Conservation (phyloP, 2,329 filamentous ascomycete genomes). For the Calcarisporium arbuscula region DNA sequence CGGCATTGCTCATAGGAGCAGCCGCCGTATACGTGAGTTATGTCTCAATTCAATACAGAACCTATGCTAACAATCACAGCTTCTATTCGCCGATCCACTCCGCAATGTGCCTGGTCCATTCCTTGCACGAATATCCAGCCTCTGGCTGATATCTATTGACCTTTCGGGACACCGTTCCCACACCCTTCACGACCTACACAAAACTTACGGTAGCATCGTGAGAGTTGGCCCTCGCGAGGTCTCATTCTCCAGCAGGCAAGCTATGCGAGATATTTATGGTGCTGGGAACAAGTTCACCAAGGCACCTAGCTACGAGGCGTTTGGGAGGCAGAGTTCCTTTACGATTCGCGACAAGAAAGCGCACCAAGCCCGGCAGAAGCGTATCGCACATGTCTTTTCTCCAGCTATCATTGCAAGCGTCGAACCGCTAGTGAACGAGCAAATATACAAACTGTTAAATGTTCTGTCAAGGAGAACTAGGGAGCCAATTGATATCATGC, state of each 20-base stretch:
- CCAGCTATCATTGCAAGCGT: neutral
- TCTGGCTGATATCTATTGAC: constrained; percentile 3
- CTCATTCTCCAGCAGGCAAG: constrained; percentile 1
- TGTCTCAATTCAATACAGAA: too few species aligned
- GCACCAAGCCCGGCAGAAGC: neutral
- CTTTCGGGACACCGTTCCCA: neutral
- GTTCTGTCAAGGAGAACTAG: constrained; percentile 1
- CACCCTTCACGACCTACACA: constrained; percentile 2
- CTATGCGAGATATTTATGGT: constrained; percentile 1
- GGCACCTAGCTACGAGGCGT: constrained; percentile 1
- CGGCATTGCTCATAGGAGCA: too few species aligned
- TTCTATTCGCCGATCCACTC: too few species aligned
- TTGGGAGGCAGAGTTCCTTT: neutral
- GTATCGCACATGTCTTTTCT: neutral
- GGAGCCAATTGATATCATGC: neutral
- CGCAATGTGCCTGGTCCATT: neutral
- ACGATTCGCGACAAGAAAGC: constrained; percentile 1
- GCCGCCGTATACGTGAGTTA: too few species aligned
- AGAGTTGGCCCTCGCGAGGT: neutral
- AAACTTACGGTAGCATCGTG: constrained; percentile 2
- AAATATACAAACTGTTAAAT: too few species aligned
- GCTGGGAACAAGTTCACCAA: constrained; percentile 1
- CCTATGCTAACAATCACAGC: too few species aligned
- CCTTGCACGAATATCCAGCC: neutral
- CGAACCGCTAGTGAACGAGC: too few species aligned